Evolutionary conservation across 129 eudicot species (phyloP).

Genomic region (Escallonia rubra): DNA sequence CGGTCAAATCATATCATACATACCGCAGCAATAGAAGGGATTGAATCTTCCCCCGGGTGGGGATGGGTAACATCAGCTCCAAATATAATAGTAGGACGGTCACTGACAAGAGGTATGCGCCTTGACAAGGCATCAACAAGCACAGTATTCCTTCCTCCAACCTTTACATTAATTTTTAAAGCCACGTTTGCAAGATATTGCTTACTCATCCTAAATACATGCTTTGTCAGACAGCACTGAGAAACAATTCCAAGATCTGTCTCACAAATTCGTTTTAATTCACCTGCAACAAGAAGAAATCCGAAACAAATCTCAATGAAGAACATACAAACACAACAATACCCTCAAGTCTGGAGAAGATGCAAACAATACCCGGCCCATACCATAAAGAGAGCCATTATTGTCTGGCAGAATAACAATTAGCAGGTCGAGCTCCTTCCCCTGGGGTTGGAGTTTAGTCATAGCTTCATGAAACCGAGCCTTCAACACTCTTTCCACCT

Average conservation of each 20-base stretch:
- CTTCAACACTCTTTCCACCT: constrained; percentile 70
- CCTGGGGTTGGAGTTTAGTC: constrained; percentile 36
- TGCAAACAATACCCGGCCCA: neutral
- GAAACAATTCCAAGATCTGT: constrained; percentile 95
- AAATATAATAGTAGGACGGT: constrained; percentile 79
- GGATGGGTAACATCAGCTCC: constrained; percentile 99
- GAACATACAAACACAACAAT: neutral
- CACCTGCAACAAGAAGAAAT: constrained; percentile 1
- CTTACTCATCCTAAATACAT: constrained; percentile 70
- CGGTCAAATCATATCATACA: neutral
- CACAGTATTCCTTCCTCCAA: constrained; percentile 94
- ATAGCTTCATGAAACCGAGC: constrained; percentile 66
- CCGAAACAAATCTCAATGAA: neutral
- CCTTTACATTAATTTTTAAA: constrained; percentile 86
- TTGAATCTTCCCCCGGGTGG: constrained; percentile 96
- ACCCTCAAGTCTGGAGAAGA: neutral
- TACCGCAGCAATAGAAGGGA: constrained; percentile 99
- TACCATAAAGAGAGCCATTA: constrained; percentile 96
- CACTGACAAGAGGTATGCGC: constrained; percentile 88
- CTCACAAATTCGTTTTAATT: constrained; percentile 67
- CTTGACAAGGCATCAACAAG: constrained; percentile 89
- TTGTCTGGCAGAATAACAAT: constrained; percentile 86
- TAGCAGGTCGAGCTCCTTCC: constrained; percentile 74
- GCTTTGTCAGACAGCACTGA: constrained; percentile 86
- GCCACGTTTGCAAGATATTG: constrained; percentile 89